Conservation (phyloP, 306 rosid genomes). For the Corylus avellana region DNA sequence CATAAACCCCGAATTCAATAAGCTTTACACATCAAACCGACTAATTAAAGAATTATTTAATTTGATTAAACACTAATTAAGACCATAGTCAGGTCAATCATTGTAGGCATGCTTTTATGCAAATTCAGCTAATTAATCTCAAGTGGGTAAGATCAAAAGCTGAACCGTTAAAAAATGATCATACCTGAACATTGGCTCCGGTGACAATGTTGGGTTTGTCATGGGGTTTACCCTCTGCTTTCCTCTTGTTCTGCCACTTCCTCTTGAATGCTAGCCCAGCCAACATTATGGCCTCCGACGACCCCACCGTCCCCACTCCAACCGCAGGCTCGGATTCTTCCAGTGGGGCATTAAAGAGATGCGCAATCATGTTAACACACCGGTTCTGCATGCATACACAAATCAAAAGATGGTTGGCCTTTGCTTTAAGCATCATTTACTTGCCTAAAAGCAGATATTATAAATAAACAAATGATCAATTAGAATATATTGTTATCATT, state of each 20-base stretch:
- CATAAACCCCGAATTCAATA: not conserved
- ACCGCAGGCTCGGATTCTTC: constrained; percentile 69
- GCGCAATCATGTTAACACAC: constrained; percentile 95
- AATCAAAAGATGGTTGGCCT: not conserved
- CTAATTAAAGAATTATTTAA: not conserved
- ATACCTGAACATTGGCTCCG: constrained; percentile 95
- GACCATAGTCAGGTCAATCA: too few relatives aligned
- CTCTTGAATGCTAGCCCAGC: constrained; percentile 97
- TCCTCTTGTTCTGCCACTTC: constrained; percentile 77
- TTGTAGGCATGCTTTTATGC: too few relatives aligned
- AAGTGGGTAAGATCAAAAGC: too few relatives aligned
- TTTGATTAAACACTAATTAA: too few relatives aligned
- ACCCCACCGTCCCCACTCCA: constrained; percentile 94
- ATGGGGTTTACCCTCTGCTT: constrained; percentile 56
- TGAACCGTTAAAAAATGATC: not conserved
- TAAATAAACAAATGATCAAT: not conserved
- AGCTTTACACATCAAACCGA: not conserved
- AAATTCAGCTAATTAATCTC: too few relatives aligned
- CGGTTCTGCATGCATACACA: constrained; percentile 56
- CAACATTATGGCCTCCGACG: constrained; percentile 97
- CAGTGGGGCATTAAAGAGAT: constrained; percentile 85
- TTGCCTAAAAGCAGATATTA: not conserved
- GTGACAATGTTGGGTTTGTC: constrained; percentile 96
- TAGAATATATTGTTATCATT: not conserved
- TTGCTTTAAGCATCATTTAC: not conserved